Evolutionary conservation across 495 filamentous ascomycete genomes (phyloP), one percentile per base, ranked within the genome.

Genomic region (Xylaria cubensis): DNA sequence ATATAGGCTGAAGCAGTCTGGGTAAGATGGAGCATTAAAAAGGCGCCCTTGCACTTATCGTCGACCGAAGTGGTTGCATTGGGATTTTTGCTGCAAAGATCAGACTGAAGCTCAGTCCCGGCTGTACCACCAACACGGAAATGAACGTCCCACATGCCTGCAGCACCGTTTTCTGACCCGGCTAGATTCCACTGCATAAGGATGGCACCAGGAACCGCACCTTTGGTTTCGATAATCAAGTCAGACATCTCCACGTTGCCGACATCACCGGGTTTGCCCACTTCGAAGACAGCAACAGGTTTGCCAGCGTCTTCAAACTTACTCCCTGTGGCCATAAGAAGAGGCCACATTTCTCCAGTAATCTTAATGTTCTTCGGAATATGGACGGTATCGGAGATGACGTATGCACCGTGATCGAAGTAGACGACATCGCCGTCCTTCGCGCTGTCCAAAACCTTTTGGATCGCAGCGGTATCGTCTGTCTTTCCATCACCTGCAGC

Each of bases 91-190:
- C 85, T 75, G 80, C 94, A 97, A 39, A 84, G 89, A 79, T 93
- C 86, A 12, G 90, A 90, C 80, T 97, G 93, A 15, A 97, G 85
- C 61, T 90, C 79, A 3, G 95, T 97, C 59, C 95, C 94, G 6
- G 91, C 90, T 32, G 91, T 89, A 12, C 95, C 95, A 67, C 94
- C 91, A 76, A 93, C 88, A 70, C 95, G 93, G 81, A 93, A 91
- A 81, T 98, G 95, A 10, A 94, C 92, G 78, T 98, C 95, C 94
- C 94, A 98, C 83, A 97, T 89, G 46, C 89, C 95, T 8, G 87
- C 88, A 0, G 91, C 88, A 69, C 93, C 95, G 56, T 92, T 90
- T 9, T 84, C 81, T 3, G 84, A 79, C 26, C 87, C 88, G 9
- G 87, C 91, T 7, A 97, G 78, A 83, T 98, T 98, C 94, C 94